Evolutionary conservation across 306 rosid genomes (phyloP), one percentile per base, ranked within the genome.

Genomic region (Delonix regia): DNA sequence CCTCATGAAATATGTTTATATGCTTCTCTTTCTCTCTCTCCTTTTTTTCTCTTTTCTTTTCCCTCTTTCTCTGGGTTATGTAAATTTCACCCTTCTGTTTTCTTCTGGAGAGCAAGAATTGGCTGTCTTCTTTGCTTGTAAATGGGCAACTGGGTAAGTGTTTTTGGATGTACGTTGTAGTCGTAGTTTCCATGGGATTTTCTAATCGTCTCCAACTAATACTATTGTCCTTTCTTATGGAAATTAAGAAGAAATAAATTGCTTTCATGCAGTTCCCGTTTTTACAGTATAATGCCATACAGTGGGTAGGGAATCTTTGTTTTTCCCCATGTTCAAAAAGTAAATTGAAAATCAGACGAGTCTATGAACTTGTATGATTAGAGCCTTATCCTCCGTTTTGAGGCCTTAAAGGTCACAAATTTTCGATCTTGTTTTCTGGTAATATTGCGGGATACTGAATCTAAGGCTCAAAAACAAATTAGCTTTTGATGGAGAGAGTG

Each of bases 101-200:
- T 68, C 9, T 69, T 65, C 10, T 47, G 47, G 76, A 63, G 63
- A n/a, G 74, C 41, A 75, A 53, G 78, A 71, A 33, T 71, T 70
- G 65, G 49, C 66, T 25, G 71, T 24, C 38, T 62, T 22, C 53
- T 61, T 55, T 41, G 78, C 63, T 71, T 53, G 52, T 55, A n/a
- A 24, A 70, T 59, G 65, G 66, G 71, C 66, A 66, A 14, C 67
- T 67, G 44, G 77, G 22, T 53, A 59, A 57, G 30, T 78, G 57
- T n/a, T 73, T 67, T 82, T 77, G 48, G 66, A 63, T 24, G 53
- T 82, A 21, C n/a, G 51, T 77, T 78, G 74, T 28, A 38, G 51
- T 77, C 73, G 74, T 28, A 38, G 76, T 49, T 16, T 49, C 30
- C 9, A 7, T 69, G 60, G 74, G 60, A 48, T 22, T 66, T 42